phyloP scores from a whole-genome alignment of 148 eudicot species.

The Chenopodium album region DNA sequence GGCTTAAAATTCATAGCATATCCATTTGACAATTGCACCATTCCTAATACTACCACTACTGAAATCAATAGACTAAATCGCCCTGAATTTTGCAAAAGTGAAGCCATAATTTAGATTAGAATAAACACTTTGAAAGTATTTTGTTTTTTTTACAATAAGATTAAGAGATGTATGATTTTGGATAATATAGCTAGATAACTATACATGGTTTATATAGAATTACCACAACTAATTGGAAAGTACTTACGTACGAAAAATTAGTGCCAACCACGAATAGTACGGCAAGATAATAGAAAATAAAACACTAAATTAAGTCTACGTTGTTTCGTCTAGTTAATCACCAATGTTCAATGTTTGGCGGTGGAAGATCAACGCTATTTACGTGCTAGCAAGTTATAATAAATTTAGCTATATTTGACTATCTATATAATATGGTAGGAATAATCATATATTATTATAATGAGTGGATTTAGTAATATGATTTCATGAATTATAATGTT shows the following conservation, averaged over 20 bases:
- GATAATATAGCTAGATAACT: background rate
- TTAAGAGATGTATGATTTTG: background rate
- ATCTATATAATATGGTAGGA: background rate
- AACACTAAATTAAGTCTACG: background rate
- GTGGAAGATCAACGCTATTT: background rate
- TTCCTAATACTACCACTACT: slow-evolving; percentile 13
- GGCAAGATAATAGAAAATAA: background rate
- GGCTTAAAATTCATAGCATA: slow-evolving; percentile 19
- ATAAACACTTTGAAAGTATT: background rate
- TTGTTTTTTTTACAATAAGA: background rate
- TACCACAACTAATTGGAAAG: background rate
- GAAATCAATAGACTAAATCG: background rate
- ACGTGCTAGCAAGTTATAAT: slow-evolving; percentile 16
- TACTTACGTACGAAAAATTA: background rate
- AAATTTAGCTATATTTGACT: background rate
- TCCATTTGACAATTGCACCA: slow-evolving; percentile 10
- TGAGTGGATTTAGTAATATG: background rate
- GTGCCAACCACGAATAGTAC: slow-evolving; percentile 33
- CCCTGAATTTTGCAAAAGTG: slow-evolving; percentile 5
- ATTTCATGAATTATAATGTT: background rate
- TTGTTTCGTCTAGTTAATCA: background rate
- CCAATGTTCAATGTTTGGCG: slow-evolving; percentile 1
- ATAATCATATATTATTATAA: background rate
- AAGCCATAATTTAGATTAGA: slow-evolving; percentile 13
- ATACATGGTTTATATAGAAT: slow-evolving; percentile 8